phyloP scores from a whole-genome alignment of 371 early-diverging fungal genomes.

The Mortierella polycephala region DNA sequence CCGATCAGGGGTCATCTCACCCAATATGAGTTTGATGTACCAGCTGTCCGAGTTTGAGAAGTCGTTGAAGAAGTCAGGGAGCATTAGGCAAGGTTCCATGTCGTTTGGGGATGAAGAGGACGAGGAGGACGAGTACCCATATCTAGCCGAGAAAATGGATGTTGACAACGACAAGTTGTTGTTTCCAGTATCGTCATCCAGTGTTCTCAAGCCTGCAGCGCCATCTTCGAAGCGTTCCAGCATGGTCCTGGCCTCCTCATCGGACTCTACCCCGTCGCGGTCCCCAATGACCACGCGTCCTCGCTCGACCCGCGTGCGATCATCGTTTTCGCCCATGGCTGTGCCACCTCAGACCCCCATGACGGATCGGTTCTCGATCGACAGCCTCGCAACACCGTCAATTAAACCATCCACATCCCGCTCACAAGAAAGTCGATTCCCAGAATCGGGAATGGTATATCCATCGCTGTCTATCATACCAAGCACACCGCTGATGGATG shows the following conservation, averaged over 20 bases:
- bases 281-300: constrained; percentile 11
- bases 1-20: constrained; percentile 77
- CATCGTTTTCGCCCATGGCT: constrained; percentile 7
- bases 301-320: constrained; percentile 17
- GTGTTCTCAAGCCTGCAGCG: not conserved
- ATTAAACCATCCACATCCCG: constrained; percentile 7
- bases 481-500: not conserved
- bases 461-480: not conserved
- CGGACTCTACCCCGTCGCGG: not conserved
- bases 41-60: constrained; percentile 85
- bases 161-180: constrained; percentile 6
- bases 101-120: constrained; percentile 11
- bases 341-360: constrained; percentile 23
- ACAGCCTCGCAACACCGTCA: not conserved
- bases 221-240: constrained; percentile 2
- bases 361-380: constrained; percentile 23
- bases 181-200: too few relatives aligned
- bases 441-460: not conserved
- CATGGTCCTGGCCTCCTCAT: constrained; percentile 6
- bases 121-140: constrained; percentile 42
- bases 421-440: not conserved
- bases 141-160: constrained; percentile 23
- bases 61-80: constrained; percentile 13
- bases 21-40: constrained; percentile 82
- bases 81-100: not conserved